These are phyloP conservation scores for Trifolium subterraneum DNA, from an alignment of 306 rosid genomes.

Conservation along the genomic window DNA sequence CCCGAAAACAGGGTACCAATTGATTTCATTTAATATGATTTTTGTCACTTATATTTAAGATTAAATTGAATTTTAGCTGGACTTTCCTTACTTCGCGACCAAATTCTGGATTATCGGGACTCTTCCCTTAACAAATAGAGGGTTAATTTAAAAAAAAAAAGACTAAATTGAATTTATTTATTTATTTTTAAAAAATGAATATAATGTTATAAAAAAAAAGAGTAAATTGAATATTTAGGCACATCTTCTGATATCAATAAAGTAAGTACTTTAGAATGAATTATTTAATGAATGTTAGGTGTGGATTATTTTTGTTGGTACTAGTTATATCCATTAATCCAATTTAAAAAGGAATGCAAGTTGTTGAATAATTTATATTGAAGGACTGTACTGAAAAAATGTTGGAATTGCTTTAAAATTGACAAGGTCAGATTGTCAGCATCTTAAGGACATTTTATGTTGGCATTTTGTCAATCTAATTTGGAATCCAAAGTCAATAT, in stretches of 20 bases:
- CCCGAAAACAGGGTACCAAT: not conserved
- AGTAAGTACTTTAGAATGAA: constrained; percentile 3
- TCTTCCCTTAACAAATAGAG: too few relatives aligned
- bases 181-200: too few relatives aligned
- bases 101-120: too few relatives aligned
- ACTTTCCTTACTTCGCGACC: too few relatives aligned
- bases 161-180: too few relatives aligned
- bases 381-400: constrained; percentile 24
- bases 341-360: constrained; percentile 27
- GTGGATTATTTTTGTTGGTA: constrained; percentile 37
- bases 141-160: too few relatives aligned
- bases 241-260: constrained; percentile 55
- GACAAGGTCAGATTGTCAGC: constrained; percentile 44
- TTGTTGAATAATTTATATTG: constrained; percentile 15
- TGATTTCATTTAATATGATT: not conserved
- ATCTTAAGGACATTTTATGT: constrained; percentile 37
- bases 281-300: constrained; percentile 33
- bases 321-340: not conserved
- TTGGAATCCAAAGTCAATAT: constrained; percentile 63
- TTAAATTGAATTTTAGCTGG: too few relatives aligned
- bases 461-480: constrained; percentile 47
- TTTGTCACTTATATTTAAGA: too few relatives aligned
- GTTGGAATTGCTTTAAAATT: constrained; percentile 33
- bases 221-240: constrained; percentile 25
- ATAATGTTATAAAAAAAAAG: too few relatives aligned